These are phyloP conservation scores for Neurospora tetraspora DNA, from an alignment of 495 filamentous ascomycete species.

Conservation along the genomic window DNA sequence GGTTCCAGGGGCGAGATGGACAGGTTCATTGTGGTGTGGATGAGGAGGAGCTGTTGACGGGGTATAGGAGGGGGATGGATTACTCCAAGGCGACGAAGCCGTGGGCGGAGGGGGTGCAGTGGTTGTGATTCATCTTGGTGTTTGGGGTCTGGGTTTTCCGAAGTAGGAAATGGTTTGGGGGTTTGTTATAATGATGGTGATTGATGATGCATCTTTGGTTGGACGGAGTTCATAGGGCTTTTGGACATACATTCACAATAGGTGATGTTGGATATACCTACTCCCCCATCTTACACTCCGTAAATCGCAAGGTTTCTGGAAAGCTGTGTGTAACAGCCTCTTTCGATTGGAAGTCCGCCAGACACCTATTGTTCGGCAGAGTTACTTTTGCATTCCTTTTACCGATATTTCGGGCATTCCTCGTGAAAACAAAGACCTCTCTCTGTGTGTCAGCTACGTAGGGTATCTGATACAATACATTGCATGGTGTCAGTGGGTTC, in stretches of 20 bases:
- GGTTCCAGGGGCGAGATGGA: constrained; percentile 59
- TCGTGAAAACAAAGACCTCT: not conserved
- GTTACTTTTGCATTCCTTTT: too few species aligned
- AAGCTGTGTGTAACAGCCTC: not conserved
- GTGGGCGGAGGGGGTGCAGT: constrained; percentile 28
- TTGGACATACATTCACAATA: not conserved
- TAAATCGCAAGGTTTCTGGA: not conserved
- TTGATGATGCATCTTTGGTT: not conserved
- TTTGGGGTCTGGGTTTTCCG: not conserved
- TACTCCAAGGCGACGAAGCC: constrained; percentile 32
- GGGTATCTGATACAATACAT: not conserved
- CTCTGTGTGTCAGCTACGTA: not conserved
- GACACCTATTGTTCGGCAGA: too few species aligned
- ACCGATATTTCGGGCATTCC: not conserved
- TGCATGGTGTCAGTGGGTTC: too few species aligned
- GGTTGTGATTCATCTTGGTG: constrained; percentile 10
- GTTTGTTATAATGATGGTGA: not conserved
- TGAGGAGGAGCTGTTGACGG: constrained; percentile 52
- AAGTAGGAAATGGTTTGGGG: not conserved
- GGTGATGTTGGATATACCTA: not conserved
- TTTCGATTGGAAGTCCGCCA: too few species aligned
- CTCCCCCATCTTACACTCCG: not conserved
- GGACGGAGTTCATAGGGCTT: not conserved
- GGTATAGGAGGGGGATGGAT: constrained; percentile 50
- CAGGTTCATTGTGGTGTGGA: constrained; percentile 60